These are phyloP conservation scores for Leishmania tarentolae DNA, from an alignment of 208 protist genomes.

Conservation along the genomic window DNA sequence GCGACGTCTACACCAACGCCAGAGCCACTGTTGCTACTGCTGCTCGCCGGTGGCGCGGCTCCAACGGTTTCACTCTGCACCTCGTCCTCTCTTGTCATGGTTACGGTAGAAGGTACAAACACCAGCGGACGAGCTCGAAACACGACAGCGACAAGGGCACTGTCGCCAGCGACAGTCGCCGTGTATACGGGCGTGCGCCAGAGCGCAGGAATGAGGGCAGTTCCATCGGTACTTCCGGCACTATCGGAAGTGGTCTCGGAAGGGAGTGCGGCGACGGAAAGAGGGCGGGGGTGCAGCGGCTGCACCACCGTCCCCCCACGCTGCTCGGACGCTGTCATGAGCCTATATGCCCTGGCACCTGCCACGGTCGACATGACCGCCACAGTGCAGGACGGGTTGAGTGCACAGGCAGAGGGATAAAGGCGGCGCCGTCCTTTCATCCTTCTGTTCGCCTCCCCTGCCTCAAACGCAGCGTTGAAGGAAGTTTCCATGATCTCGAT, in stretches of 20 bases:
- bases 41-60: background rate
- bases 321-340: background rate
- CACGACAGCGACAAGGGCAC: constrained; percentile 57
- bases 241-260: background rate
- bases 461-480: background rate
- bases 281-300: background rate
- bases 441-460: background rate
- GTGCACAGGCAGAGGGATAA: constrained; percentile 14
- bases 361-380: constrained; percentile 24
- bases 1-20: background rate
- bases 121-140: constrained; percentile 33
- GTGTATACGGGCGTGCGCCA: constrained; percentile 45
- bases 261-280: background rate
- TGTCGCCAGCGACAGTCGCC: constrained; percentile 53
- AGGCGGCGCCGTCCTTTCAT: background rate
- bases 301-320: background rate
- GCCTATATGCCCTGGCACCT: constrained; percentile 14
- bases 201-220: constrained; percentile 6
- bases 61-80: background rate
- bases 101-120: constrained; percentile 12
- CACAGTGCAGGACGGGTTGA: constrained; percentile 31
- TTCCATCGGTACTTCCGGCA: background rate
- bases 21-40: background rate
- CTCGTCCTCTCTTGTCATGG: background rate
- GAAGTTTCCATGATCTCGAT: background rate